Evolutionary conservation across 2,329 filamentous ascomycete species (phyloP).

Genomic region (Botryosphaeria agaves): DNA sequence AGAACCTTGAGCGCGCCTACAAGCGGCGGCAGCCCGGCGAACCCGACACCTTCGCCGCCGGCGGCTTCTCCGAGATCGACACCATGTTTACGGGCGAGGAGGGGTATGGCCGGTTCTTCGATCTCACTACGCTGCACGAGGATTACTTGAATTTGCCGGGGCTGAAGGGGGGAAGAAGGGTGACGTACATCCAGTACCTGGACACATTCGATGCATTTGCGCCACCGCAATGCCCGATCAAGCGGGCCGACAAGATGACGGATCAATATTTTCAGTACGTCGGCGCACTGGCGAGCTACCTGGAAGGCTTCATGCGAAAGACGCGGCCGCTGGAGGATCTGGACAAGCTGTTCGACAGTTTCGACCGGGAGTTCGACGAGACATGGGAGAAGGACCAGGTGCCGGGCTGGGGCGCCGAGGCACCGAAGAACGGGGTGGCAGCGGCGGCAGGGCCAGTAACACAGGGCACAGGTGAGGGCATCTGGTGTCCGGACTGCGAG

Average conservation of each 20-base stretch:
- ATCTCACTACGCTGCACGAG: conserved; percentile 71
- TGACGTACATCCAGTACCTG: conserved; percentile 85
- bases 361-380: conserved; percentile 70
- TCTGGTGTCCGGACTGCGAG: conserved; percentile 84
- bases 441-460: conserved; percentile 26
- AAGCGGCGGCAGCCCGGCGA: conserved; percentile 51
- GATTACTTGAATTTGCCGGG: conserved; percentile 78
- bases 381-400: conserved; percentile 69
- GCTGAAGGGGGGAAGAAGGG: conserved; percentile 46
- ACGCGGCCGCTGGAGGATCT: conserved; percentile 76
- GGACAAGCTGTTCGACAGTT: conserved; percentile 55
- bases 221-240: conserved; percentile 55
- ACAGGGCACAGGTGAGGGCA: conserved; percentile 44
- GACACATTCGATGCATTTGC: conserved; percentile 80
- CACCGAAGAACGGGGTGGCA: conserved; percentile 16
- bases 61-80: conserved; percentile 51
- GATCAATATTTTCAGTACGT: conserved; percentile 89
- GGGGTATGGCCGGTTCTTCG: conserved; percentile 80
- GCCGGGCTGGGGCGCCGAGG: conserved; percentile 53
- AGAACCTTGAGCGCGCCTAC: conserved; percentile 89
- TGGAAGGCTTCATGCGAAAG: conserved; percentile 75
- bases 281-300: conserved; percentile 59
- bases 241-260: conserved; percentile 69
- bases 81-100: conserved; percentile 93
- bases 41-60: conserved; percentile 26